Evolutionary conservation across 768 basidiomycete genomes (phyloP).

Genomic region (Chlorophyllum brunneum): DNA sequence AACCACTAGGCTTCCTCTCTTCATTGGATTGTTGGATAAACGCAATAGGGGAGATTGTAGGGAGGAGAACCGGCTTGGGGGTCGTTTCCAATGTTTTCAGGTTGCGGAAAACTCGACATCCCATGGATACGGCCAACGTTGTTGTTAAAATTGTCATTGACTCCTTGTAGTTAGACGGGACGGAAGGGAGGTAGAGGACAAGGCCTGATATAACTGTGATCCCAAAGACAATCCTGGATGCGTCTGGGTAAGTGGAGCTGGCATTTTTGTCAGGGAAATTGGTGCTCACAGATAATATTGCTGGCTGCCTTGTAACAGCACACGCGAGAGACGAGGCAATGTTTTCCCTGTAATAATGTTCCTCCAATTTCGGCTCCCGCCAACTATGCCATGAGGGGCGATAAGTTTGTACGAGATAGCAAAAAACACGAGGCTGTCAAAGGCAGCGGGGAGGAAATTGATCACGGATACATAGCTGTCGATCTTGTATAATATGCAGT

Average conservation of each 20-base stretch:
- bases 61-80: no score
- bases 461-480: background rate
- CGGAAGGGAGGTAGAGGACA: constrained; percentile 18
- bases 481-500: constrained; percentile 23
- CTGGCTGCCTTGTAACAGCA: background rate
- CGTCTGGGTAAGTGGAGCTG: background rate
- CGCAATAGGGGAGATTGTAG: no score
- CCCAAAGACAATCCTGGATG: constrained; percentile 22
- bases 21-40: no score
- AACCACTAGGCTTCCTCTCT: no score
- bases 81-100: no score
- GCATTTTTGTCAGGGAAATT: background rate
- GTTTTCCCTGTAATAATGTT: background rate
- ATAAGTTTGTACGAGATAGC: background rate
- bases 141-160: no score
- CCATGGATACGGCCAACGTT: no score
- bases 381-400: no score
- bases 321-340: background rate
- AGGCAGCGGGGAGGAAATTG: background rate
- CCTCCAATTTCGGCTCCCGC: background rate
- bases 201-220: constrained; percentile 23
- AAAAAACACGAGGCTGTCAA: constrained; percentile 1
- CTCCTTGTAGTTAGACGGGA: no score
- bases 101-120: no score
- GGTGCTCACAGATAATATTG: background rate